phyloP scores from a whole-genome alignment of 441 rosid species.

The Macaranga tanarius region DNA sequence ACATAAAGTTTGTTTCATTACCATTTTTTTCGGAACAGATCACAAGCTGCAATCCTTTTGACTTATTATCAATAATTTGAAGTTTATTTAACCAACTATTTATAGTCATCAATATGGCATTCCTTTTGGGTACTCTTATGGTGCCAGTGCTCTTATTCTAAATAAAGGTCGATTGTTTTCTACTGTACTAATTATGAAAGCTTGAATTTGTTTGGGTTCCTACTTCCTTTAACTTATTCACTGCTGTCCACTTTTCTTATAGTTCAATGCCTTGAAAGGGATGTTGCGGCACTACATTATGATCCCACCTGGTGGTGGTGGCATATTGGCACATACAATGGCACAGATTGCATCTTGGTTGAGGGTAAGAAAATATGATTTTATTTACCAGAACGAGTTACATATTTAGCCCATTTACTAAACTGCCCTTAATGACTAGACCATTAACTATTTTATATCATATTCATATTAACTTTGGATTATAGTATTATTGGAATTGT shows the following conservation, averaged over 20 bases:
- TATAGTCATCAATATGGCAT: not conserved
- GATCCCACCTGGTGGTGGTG: slow-evolving; percentile 89
- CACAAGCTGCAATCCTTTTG: not conserved
- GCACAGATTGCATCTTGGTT: slow-evolving; percentile 82
- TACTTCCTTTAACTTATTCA: not conserved
- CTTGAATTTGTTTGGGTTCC: not conserved
- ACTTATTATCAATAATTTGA: not conserved
- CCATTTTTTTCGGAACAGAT: not conserved
- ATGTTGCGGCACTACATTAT: slow-evolving; percentile 82
- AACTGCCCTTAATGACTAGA: not conserved
- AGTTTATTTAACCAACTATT: not conserved
- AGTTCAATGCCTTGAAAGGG: slow-evolving; percentile 84
- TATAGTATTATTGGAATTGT: slow-evolving; percentile 1
- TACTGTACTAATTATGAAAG: not conserved
- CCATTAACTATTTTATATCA: not conserved
- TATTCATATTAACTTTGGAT: not conserved
- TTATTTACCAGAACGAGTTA: not conserved
- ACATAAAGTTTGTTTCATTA: not conserved
- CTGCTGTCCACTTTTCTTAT: slow-evolving; percentile 23
- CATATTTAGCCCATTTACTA: not conserved
- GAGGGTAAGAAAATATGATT: slow-evolving; percentile 50
- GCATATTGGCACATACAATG: slow-evolving; percentile 76
- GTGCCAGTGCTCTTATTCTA: not conserved
- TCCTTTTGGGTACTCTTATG: too few species aligned
- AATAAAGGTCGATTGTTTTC: not conserved